A percentile compares a stretch with the other conserved stretches of the same genome.
phyloP scores from a whole-genome alignment of 2,329 filamentous ascomycete genomes.

The Metarhizium guizhouense region DNA sequence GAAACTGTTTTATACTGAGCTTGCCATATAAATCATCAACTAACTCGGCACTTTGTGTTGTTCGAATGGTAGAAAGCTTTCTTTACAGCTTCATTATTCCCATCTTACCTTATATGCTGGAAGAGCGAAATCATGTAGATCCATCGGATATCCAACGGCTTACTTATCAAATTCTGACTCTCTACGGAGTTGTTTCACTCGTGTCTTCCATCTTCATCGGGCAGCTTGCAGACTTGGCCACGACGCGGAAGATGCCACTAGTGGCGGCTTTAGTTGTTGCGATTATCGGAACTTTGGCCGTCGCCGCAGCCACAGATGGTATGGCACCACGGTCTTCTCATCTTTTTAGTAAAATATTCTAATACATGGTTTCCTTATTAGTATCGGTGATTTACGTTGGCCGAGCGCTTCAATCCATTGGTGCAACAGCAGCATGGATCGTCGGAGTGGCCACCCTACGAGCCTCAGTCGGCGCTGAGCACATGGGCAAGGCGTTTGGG shows the following conservation, averaged over 20 bases:
- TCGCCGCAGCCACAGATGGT: neutral
- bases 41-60: neutral
- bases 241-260: neutral
- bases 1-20: neutral
- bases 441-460: neutral
- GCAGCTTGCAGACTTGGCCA: neutral
- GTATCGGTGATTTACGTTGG: neutral
- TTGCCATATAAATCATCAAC: neutral
- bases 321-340: neutral
- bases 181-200: neutral
- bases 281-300: neutral
- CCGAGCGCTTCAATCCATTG: neutral
- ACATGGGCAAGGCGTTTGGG: conserved; percentile 1
- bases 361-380: neutral
- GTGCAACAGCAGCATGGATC: neutral
- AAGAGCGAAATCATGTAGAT: neutral
- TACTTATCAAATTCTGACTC: neutral
- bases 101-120: neutral
- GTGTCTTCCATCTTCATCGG: neutral
- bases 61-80: neutral
- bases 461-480: neutral
- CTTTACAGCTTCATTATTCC: conserved; percentile 1
- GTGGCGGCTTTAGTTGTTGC: neutral
- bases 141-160: neutral
- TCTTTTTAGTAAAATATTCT: neutral